A percentile compares a stretch with the other conserved stretches of the same genome.
These are phyloP conservation scores for Linnemannia exigua DNA, from an alignment of 192 early-diverging fungal species.

Conservation along the genomic window DNA sequence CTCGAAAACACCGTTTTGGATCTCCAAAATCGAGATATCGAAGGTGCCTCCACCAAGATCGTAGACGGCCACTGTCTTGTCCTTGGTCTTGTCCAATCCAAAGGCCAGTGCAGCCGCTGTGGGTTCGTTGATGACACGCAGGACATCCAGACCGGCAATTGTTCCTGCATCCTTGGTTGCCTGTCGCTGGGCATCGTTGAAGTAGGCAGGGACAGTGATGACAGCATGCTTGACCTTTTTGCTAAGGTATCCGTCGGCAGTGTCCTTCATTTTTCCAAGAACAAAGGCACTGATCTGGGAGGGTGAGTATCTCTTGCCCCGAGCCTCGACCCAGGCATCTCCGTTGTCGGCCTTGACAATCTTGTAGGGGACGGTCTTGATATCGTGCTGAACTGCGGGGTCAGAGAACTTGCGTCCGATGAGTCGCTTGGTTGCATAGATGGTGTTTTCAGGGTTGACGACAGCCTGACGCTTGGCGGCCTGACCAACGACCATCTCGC, in stretches of 20 bases:
- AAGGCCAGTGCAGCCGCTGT: constrained; percentile 96
- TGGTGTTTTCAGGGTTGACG: constrained; percentile 98
- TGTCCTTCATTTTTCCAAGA: constrained; percentile 99
- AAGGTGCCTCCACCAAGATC: constrained; percentile 99
- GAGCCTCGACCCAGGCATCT: constrained; percentile 98
- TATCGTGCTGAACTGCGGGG: constrained; percentile 88
- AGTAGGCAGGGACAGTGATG: constrained; percentile 99
- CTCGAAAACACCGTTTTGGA: constrained; percentile 98
- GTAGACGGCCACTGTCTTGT: constrained; percentile 95
- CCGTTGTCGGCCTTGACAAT: constrained; percentile 96
- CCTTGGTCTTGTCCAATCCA: constrained; percentile 88
- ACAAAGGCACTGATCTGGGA: constrained; percentile 97
- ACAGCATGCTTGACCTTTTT: constrained; percentile 92
- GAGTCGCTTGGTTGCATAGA: constrained; percentile 97
- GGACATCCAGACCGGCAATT: constrained; percentile 91
- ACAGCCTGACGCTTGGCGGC: constrained; percentile 99
- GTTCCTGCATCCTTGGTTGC: constrained; percentile 96
- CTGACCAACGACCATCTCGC: constrained; percentile 95
- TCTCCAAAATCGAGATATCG: constrained; percentile 99
- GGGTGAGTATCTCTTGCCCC: constrained; percentile 96
- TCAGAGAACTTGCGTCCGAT: constrained; percentile 97
- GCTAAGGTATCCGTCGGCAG: constrained; percentile 85
- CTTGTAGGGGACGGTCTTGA: constrained; percentile 93
- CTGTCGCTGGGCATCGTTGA: constrained; percentile 97
- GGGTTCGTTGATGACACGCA: constrained; percentile 97